A percentile compares a stretch with the other conserved stretches of the same genome.
Evolutionary conservation across 176 grass and related monocot genomes (phyloP).

Genomic region (Rhynchospora tenuis): DNA sequence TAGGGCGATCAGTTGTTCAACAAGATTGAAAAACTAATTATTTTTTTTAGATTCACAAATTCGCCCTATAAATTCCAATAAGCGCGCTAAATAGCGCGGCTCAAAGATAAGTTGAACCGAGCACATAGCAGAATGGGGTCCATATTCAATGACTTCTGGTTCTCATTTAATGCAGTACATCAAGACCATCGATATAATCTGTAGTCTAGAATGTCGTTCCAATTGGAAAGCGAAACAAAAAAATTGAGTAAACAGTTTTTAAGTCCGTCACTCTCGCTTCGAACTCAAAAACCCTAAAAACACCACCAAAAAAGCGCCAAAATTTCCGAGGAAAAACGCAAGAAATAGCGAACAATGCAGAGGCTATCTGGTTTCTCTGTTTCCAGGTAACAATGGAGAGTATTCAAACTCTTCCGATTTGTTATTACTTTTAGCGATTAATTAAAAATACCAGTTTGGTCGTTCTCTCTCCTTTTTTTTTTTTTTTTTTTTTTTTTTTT

Average conservation of each 20-base stretch:
- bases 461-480: neutral
- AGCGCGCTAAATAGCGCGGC: no score
- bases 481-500: neutral
- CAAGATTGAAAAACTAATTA: no score
- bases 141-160: neutral
- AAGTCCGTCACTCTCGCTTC: neutral
- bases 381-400: neutral
- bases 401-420: neutral
- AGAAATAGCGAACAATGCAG: neutral
- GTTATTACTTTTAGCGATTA: neutral
- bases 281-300: neutral
- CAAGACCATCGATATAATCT: neutral
- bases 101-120: no score
- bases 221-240: neutral
- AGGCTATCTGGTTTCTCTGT: neutral
- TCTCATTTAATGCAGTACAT: neutral
- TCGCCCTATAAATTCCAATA: no score
- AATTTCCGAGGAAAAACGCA: neutral
- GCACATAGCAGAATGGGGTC: neutral
- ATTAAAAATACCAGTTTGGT: neutral
- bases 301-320: slow-evolving; percentile 1
- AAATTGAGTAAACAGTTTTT: neutral
- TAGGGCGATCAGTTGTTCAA: no score
- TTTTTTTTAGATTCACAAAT: no score
- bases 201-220: neutral